Base-by-base conservation (phyloP, 2,329 filamentous ascomycete genomes). In the Pseudocercospora musae region DNA sequence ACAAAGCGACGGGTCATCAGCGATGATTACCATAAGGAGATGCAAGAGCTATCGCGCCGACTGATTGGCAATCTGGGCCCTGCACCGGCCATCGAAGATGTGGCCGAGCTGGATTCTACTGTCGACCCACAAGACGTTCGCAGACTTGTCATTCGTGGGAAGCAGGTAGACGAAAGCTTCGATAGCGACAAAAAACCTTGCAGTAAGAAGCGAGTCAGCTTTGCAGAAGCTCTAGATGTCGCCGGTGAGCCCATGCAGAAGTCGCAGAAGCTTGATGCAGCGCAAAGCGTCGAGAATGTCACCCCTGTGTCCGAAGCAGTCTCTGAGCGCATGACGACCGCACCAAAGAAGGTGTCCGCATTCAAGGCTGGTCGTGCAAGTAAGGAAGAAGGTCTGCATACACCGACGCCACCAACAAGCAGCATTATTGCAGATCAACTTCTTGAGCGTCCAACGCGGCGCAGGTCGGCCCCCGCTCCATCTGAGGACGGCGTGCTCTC, bases 31-130 rank as follows among this genome's bases (percentile, higher is more conserved):
- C 86, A 87, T 31, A 82, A 85, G 69, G 85, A 91, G 68, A 98
- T 99, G 95, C 83, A 89, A 49, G 90, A 93, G 68, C 80, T 99
- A 4, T 90, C 97, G 76, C 82, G 88, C 72, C 89, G 87, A 66
- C 82, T 97, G n/a, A 77, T 87, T 69, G 82, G 82, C 72, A 88
- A 84, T 71, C 71, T 88, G 52, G 85, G 82, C 58, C 86, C 84
- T 63, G 75, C 80, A 68, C 68, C 73, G 7, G 65, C 71, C 71
- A 64, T 72, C 9, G 62, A 70, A 2, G 72, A 75, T 44, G 62
- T 77, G 4, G 71, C 72, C 11, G 64, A 63, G 20, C 73, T 77
- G 0, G 75, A 78, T 11, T 57, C 67, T 3, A 77, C 79, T 18
- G 76, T 82, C 23, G 82, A 85, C 64, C 63, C 71, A 10, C 80